Conservation (phyloP, 179 eudicot genomes). For the Nepenthes alata region DNA sequence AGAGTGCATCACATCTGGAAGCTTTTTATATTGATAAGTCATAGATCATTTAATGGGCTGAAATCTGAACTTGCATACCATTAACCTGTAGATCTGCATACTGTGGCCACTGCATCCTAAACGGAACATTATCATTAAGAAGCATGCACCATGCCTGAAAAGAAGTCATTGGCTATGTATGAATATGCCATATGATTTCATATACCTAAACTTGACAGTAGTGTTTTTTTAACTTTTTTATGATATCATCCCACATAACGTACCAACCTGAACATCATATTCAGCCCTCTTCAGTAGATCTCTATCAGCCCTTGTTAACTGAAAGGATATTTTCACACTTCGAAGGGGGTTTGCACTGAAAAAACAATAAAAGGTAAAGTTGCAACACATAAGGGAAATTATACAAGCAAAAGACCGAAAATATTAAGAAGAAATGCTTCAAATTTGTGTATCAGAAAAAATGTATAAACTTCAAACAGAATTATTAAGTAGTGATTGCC, state of each 20-base stretch:
- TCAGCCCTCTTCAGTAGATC: conserved; percentile 26
- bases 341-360: conserved; percentile 29
- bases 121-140: conserved; percentile 75
- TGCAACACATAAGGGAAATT: not conserved
- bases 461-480: no score
- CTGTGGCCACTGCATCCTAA: conserved; percentile 95
- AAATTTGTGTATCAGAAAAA: no score
- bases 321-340: conserved; percentile 20
- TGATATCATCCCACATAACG: conserved; percentile 3
- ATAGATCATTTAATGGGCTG: not conserved
- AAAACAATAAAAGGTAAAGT: conserved; percentile 3
- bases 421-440: not conserved
- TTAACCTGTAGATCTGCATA: conserved; percentile 81
- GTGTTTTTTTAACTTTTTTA: not conserved
- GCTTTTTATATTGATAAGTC: not conserved
- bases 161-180: not conserved
- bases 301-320: conserved; percentile 27
- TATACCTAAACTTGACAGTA: not conserved
- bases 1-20: no score
- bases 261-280: conserved; percentile 30
- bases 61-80: conserved; percentile 37
- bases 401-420: no score
- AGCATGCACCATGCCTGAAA: conserved; percentile 96
- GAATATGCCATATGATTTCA: not conserved
- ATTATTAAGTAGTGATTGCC: no score